These are phyloP conservation scores for Bonnemaisonia californica DNA, from an alignment of 31 red algal species.

Conservation along the genomic window DNA sequence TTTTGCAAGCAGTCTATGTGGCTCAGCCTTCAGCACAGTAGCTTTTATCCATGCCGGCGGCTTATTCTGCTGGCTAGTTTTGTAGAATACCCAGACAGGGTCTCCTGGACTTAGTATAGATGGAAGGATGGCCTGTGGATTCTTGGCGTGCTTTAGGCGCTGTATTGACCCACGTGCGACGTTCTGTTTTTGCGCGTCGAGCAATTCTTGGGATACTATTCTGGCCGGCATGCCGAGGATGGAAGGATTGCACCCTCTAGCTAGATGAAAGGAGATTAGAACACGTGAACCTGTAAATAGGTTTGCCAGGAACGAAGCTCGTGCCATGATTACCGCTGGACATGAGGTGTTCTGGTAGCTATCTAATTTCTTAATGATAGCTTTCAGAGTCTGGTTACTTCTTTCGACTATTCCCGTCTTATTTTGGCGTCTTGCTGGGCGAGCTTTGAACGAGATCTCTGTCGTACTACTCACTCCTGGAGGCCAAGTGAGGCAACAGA, in stretches of 20 bases:
- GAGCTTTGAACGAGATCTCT: no score
- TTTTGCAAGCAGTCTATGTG: neutral
- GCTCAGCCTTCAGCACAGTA: neutral
- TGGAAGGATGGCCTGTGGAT: neutral
- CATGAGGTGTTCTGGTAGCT: neutral
- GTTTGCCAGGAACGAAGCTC: neutral
- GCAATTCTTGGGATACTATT: neutral
- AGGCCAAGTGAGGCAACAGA: no score
- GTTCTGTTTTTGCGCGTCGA: neutral
- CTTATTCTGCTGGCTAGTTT: neutral
- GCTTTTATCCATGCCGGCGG: neutral
- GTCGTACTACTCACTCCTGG: no score
- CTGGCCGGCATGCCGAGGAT: neutral
- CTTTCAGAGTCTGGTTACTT: neutral
- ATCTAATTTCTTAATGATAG: neutral
- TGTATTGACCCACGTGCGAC: neutral
- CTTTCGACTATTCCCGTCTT: neutral
- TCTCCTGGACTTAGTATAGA: neutral
- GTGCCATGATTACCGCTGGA: neutral
- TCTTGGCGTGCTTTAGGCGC: neutral
- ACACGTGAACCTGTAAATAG: neutral
- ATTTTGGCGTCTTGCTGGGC: neutral
- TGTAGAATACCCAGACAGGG: neutral
- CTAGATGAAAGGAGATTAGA: neutral
- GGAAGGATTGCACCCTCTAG: neutral